Evolutionary conservation across 345 rosid genomes (phyloP).

Genomic region (Arabidopsis thaliana): TAIR10.1 NC_003070.9:20956501-20957000

Average conservation of each 20-base stretch:
- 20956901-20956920: background rate
- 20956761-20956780: background rate
- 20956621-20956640: background rate
- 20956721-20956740: conserved; percentile 28
- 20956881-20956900: conserved; percentile 27
- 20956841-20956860: conserved; percentile 34
- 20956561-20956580: background rate
- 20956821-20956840: conserved; percentile 32
- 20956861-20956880: conserved; percentile 23
- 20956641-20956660: background rate
- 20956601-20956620: background rate
- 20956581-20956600: conserved; percentile 9
- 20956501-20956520: background rate
- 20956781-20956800: conserved; percentile 25
- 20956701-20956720: background rate
- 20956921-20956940: background rate
- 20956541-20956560: conserved; percentile 20
- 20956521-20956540: background rate
- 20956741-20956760: conserved; percentile 34
- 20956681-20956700: background rate
- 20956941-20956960: background rate
- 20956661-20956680: conserved; percentile 2
- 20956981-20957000: background rate
- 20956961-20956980: conserved; percentile 17
- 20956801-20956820: conserved; percentile 14